A percentile compares a stretch with the other conserved stretches of the same genome.
These are phyloP conservation scores for Diplodia mutila DNA, from an alignment of 2,329 filamentous ascomycete species.

Conservation along the genomic window DNA sequence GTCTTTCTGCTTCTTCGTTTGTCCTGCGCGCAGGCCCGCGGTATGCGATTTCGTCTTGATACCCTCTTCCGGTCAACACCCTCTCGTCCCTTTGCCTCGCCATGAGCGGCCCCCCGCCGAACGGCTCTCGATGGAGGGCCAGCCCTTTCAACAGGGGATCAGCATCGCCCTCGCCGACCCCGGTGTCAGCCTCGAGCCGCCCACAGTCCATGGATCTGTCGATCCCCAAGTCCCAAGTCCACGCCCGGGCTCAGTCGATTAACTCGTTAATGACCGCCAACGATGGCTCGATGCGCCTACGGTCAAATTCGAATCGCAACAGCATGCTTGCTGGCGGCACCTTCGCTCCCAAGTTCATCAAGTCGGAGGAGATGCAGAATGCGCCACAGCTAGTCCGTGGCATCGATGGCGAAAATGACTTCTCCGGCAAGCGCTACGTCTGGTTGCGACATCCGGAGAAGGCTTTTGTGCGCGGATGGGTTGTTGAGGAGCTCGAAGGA, in stretches of 20 bases:
- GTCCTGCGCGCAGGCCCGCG: conserved; percentile 7
- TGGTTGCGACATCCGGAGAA: conserved; percentile 88
- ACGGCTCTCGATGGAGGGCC: conserved; percentile 72
- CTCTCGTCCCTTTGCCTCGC: conserved; percentile 10
- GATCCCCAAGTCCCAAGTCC: conserved; percentile 61
- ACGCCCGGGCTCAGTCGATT: conserved; percentile 70
- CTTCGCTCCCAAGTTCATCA: conserved; percentile 96
- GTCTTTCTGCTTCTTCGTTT: conserved; percentile 19
- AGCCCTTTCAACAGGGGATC: conserved; percentile 76
- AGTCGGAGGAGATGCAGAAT: conserved; percentile 74
- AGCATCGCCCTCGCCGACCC: conserved; percentile 64
- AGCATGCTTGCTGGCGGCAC: conserved; percentile 71
- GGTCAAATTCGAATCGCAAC: conserved; percentile 67
- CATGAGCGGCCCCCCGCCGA: conserved; percentile 62
- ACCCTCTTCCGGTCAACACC: conserved; percentile 14
- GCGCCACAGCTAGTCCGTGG: conserved; percentile 62
- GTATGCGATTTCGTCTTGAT: conserved; percentile 23
- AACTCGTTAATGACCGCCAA: conserved; percentile 34
- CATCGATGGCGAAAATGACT: conserved; percentile 97
- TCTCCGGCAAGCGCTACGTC: conserved; percentile 97
- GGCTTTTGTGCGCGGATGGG: conserved; percentile 91
- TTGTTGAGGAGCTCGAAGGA: conserved; percentile 76
- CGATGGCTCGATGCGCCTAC: conserved; percentile 42
- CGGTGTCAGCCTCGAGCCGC: conserved; percentile 53
- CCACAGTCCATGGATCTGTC: conserved; percentile 78